Base-by-base conservation (phyloP, 208 protist genomes). In the Leishmania gerbilli region DNA sequence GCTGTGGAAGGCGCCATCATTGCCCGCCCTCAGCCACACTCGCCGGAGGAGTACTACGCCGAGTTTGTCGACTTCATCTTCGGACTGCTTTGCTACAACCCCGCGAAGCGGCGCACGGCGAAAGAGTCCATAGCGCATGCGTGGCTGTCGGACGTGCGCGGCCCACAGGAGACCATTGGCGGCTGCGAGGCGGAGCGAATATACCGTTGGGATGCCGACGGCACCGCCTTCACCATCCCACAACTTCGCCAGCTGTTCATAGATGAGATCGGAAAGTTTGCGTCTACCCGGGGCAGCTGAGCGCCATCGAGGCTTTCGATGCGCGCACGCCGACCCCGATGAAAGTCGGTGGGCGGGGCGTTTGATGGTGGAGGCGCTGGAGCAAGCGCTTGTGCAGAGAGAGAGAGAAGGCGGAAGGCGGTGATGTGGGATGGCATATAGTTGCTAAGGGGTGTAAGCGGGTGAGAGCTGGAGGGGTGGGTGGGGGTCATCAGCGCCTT, bases 51-150 rank as follows among this genome's bases (percentile, higher is more conserved):
- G 74, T 87, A 89, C 81, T 93, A 91, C 75, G 81, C 60, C 4
- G 56, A 89, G n/a, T 98, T 96, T 71, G 92, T 92, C 21, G 91
- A 99, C 75, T 95, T 99, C 67, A 51, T 99, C 37, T 87, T 95
- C 7, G 84, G 88, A 27, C 90, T 99, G 82, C 91, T 99, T 37
- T 27, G 58, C 45, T 99, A 99, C 90, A 94, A 99, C 79, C 98
- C 99, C 27, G 74, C 71, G 37, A 92, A 98, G 84, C 94, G 99
- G 55, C 90, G 98, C 71, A 98, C 93, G 15, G 97, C 98, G n/a
- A 94, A 97, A 77, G 90, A 99, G 79, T 97, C 98, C 4, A 87
- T 99, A 62, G 77, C 80, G 40, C 92, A 97, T 76, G 86, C 90
- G 27, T 97, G 94, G 92, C 85, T 97, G 65, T 82, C 74, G 42